Base-by-base conservation (phyloP, 1,139 yeast genomes). In the Debaryomycetaceae sp. region DNA sequence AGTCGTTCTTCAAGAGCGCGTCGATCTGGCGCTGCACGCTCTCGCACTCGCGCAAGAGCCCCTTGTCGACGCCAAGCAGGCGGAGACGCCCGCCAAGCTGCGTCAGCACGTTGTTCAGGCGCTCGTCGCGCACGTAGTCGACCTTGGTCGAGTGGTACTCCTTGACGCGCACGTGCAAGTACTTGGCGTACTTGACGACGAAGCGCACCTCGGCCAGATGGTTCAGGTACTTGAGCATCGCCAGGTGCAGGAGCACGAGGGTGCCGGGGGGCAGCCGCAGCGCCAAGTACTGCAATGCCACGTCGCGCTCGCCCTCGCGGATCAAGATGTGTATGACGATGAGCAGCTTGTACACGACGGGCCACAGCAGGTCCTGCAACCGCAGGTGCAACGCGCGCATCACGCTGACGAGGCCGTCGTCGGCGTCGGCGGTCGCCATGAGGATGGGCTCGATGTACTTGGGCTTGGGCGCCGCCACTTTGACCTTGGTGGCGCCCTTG, bases 401-500 rank as follows among this genome's bases (percentile, higher is more conserved):
- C 23, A 88, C 80, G 11, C 74, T 58, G 17, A 57, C 62, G 1
- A 56, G 48, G 9, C 19, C 31, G 6, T 56, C 46, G 39, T 61
- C 66, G 35, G 62, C 67, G 23, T 56, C 49, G 38, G 61, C 59
- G 0, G 96, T 85, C 4, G 94, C 82, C 65, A 83, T 71, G 29
- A 91, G 69, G 35, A 91, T 84, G 2, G 97, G 97, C 57, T 88
- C 96, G 35, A 89, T 81, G 52, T 91, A 93, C 53, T 93, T 91
- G 27, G 94, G 83, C 60, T 91, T 91, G 11, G 98, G 98, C 17
- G 97, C 96, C n/a, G 98, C 97, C 61, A 88, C 77, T 72, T 78
- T 63, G 34, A 65, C 61, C 42, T 65, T 66, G 38, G 74, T 69
- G 42, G 74, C 73, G 14, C 73, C 73, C 46, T 67, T 61, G 34